Evolutionary conservation across 2,329 filamentous ascomycete genomes (phyloP), one percentile per base, ranked within the genome.

Genomic region (Calonectria multiphialidica): DNA sequence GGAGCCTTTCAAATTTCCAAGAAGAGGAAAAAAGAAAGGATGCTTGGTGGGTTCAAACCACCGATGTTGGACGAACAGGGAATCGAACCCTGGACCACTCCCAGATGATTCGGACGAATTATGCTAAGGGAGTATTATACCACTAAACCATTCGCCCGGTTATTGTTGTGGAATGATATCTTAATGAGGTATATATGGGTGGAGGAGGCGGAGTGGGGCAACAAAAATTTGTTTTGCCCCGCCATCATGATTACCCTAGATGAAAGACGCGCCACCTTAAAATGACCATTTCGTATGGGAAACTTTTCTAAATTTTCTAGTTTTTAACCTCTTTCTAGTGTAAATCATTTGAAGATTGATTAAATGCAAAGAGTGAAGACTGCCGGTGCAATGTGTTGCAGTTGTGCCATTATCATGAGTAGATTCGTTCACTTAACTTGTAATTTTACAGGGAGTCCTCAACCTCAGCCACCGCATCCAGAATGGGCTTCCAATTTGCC

Each of bases 401-500:
- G 35, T 23, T n/a, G 4, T 12, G 3, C 2, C 13, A 2, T 9
- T 62, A 47, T 47, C 44, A 47, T 47, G 44, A 23, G 44, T 47
- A 23, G 9, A 37, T 12, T 15, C 9, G 3, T 12, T 12, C 4
- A 47, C n/a, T 23, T 47, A 8, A 8, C 28, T 30, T 30, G 28
- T 30, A 30, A 30, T 30, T 37, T 37, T 74, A 81, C 53, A 82
- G 70, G 2, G 74, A 74, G 61, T 77, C 82, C 79, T 88, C 87
- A 44, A 87, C 75, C 74, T 86, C 81, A 67, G 87, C 85, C 74
- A 89, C 79, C 13, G 81, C 83, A 69, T 83, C 81, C 66, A 89
- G 81, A 5, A 84, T 78, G 2, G 76, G 83, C 77, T 86, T 86
- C 89, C 89, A 89, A 74, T 84, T 87, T 13, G 83, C 86, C 90